phyloP scores from a whole-genome alignment of 2,329 filamentous ascomycete species.

The Boeremia lycopersici region DNA sequence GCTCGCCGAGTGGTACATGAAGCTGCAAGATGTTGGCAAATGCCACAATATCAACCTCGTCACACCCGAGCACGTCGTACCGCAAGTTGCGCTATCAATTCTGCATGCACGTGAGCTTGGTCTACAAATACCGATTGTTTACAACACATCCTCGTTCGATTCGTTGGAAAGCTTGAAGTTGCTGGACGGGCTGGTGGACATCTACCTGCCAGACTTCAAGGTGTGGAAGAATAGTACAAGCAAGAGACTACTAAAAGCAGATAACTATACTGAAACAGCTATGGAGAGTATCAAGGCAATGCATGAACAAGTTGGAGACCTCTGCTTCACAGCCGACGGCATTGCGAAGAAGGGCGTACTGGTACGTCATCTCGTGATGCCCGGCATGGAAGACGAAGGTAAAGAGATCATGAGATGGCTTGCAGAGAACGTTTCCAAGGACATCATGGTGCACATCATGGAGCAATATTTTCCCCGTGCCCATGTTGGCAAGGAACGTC shows the following conservation, averaged over 20 bases:
- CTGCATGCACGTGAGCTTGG: constrained; percentile 74
- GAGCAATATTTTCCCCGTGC: constrained; percentile 84
- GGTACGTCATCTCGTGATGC: constrained; percentile 84
- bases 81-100: constrained; percentile 79
- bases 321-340: constrained; percentile 81
- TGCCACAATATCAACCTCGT: constrained; percentile 92
- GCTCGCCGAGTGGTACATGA: constrained; percentile 81
- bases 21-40: constrained; percentile 76
- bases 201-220: constrained; percentile 90
- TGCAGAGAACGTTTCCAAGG: constrained; percentile 71
- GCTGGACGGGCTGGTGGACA: constrained; percentile 80
- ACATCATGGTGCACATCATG: constrained; percentile 86
- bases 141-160: constrained; percentile 85
- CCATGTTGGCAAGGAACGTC: constrained; percentile 74
- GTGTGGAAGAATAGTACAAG: constrained; percentile 73
- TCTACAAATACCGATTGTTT: constrained; percentile 74
- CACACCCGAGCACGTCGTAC: constrained; percentile 85
- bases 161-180: constrained; percentile 72
- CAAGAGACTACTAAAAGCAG: constrained; percentile 75
- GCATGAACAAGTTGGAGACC: constrained; percentile 80
- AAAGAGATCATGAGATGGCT: constrained; percentile 77
- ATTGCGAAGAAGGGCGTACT: constrained; percentile 79
- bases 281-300: constrained; percentile 80
- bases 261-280: constrained; percentile 74
- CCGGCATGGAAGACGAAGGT: constrained; percentile 75